phyloP scores from a whole-genome alignment of 2,329 filamentous ascomycete species.

The Ascosphaera apis region DNA sequence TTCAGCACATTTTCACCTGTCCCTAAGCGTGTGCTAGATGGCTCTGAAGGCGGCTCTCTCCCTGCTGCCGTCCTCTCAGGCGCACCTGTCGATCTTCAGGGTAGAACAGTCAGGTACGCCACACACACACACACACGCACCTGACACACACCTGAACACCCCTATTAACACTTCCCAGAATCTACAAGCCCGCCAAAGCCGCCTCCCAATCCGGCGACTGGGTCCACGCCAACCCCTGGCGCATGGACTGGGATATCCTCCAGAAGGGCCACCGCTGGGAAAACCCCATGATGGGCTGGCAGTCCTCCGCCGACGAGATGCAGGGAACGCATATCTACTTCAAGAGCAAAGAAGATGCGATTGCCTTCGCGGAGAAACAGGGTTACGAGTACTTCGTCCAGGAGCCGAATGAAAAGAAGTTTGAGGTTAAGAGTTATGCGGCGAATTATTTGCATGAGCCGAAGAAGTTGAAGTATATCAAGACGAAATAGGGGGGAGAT shows the following conservation, averaged over 20 bases:
- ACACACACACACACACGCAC: neutral
- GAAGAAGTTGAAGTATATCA: conserved; percentile 68
- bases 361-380: conserved; percentile 91
- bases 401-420: conserved; percentile 73
- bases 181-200: conserved; percentile 79
- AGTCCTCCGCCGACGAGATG: conserved; percentile 85
- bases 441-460: conserved; percentile 82
- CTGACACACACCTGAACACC: neutral
- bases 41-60: conserved; percentile 54
- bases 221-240: conserved; percentile 56
- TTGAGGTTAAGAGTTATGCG: conserved; percentile 81
- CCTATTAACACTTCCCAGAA: conserved; percentile 31
- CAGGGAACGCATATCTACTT: conserved; percentile 83
- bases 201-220: conserved; percentile 87
- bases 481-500: conserved; percentile 41
- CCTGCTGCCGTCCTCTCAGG: conserved; percentile 71
- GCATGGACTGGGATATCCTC: conserved; percentile 96
- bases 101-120: conserved; percentile 72
- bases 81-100: conserved; percentile 81
- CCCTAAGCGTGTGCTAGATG: conserved; percentile 72
- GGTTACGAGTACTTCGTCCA: conserved; percentile 98
- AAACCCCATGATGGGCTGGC: conserved; percentile 96
- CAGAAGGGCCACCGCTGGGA: conserved; percentile 91
- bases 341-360: conserved; percentile 81
- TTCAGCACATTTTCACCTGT: conserved; percentile 74